A percentile compares a stretch with the other conserved stretches of the same genome.
These are phyloP conservation scores for Hypoxylon fragiforme DNA, from an alignment of 495 filamentous ascomycete genomes.

Conservation along the genomic window DNA sequence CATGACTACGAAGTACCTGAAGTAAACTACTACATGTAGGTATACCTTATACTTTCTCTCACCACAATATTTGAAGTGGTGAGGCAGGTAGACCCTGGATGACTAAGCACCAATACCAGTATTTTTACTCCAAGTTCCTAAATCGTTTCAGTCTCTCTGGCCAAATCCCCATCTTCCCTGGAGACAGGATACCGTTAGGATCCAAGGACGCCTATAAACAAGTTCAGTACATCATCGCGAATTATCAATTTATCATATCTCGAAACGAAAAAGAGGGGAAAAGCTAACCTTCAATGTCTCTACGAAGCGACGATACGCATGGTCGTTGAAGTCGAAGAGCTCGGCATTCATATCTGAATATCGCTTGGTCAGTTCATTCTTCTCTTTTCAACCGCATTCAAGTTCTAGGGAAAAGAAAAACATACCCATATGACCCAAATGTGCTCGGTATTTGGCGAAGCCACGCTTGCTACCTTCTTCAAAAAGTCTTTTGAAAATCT, in stretches of 20 bases:
- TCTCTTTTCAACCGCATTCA: too few relatives aligned
- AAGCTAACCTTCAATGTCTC: slow-evolving; percentile 46
- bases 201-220: slow-evolving; percentile 23
- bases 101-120: too few relatives aligned
- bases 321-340: slow-evolving; percentile 49
- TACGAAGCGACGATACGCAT: slow-evolving; percentile 47
- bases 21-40: too few relatives aligned
- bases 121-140: not conserved
- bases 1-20: too few relatives aligned
- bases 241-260: not conserved
- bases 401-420: not conserved
- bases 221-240: too few relatives aligned
- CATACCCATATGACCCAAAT: slow-evolving; percentile 51
- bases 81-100: too few relatives aligned
- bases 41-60: too few relatives aligned
- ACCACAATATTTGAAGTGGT: too few relatives aligned
- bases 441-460: slow-evolving; percentile 48
- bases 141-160: slow-evolving; percentile 17
- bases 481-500: slow-evolving; percentile 41
- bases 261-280: not conserved
- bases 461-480: slow-evolving; percentile 43
- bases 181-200: slow-evolving; percentile 30
- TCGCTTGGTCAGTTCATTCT: slow-evolving; percentile 13
- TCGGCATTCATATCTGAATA: slow-evolving; percentile 43
- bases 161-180: slow-evolving; percentile 34